These are phyloP conservation scores for Leersia perrieri DNA, from an alignment of 176 grass and related monocot genomes.

Conservation along the genomic window DNA sequence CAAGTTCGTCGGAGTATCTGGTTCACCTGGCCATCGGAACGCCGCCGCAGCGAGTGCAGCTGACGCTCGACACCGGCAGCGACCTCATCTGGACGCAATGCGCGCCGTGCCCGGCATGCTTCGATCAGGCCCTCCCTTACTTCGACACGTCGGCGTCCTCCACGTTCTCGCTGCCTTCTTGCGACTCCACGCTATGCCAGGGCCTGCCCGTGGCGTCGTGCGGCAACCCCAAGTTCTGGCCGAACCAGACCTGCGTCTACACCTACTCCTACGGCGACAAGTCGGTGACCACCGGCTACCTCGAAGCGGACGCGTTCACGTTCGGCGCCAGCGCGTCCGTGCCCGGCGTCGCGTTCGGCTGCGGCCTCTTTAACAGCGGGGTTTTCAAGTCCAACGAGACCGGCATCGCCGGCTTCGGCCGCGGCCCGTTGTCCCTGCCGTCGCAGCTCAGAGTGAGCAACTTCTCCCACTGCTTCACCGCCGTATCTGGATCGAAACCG, in stretches of 20 bases:
- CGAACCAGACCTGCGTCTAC: slow-evolving; percentile 26
- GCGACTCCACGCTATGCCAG: neutral
- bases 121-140: slow-evolving; percentile 6
- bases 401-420: slow-evolving; percentile 39
- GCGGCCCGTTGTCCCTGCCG: slow-evolving; percentile 27
- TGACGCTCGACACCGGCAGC: slow-evolving; percentile 54
- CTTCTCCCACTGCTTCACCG: slow-evolving; percentile 57
- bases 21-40: slow-evolving; percentile 39
- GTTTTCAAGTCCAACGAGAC: slow-evolving; percentile 36
- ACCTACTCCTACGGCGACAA: slow-evolving; percentile 7
- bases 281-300: slow-evolving; percentile 24
- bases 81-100: slow-evolving; percentile 57
- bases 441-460: slow-evolving; percentile 44
- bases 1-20: slow-evolving; percentile 33
- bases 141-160: slow-evolving; percentile 23
- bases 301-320: slow-evolving; percentile 38
- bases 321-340: slow-evolving; percentile 8
- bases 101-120: slow-evolving; percentile 12
- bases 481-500: neutral
- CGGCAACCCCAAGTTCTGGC: neutral
- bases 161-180: slow-evolving; percentile 25
- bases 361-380: slow-evolving; percentile 28
- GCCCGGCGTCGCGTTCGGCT: slow-evolving; percentile 31
- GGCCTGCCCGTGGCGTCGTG: neutral
- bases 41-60: slow-evolving; percentile 44